Conservation (phyloP, 192 early-diverging fungal genomes). For the Coemansia sp. region DNA sequence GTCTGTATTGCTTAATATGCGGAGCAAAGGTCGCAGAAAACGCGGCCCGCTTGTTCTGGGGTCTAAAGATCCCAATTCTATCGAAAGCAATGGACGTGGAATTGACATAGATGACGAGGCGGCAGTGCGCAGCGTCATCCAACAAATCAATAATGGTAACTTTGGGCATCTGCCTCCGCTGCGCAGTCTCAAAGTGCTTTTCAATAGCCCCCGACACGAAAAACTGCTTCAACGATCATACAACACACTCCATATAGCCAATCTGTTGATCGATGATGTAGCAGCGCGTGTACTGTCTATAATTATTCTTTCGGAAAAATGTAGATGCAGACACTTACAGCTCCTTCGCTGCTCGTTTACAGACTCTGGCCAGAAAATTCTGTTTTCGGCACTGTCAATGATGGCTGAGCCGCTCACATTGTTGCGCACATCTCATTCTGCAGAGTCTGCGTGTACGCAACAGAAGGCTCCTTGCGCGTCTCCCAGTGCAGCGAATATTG, state of each 20-base stretch:
- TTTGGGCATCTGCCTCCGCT: conserved; percentile 34
- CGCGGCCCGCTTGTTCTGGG: conserved; percentile 10
- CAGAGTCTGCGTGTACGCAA: neutral
- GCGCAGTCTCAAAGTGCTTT: conserved; percentile 23
- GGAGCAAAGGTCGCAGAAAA: neutral
- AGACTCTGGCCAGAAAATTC: conserved; percentile 22
- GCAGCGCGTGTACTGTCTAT: conserved; percentile 26
- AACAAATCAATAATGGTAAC: conserved; percentile 26
- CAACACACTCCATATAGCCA: conserved; percentile 8
- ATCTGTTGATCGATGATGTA: conserved; percentile 21
- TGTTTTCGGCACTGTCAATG: conserved; percentile 35
- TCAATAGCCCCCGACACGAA: conserved; percentile 13
- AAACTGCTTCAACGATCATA: conserved; percentile 15
- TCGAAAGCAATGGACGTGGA: neutral
- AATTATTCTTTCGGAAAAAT: conserved; percentile 28
- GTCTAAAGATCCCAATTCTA: neutral
- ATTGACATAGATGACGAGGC: conserved; percentile 19
- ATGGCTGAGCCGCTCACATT: conserved; percentile 14
- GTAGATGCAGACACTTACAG: conserved; percentile 22
- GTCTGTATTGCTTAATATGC: conserved; percentile 26
- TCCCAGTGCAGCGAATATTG: neutral
- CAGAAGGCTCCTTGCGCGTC: neutral
- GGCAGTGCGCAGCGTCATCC: conserved; percentile 15
- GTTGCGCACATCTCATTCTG: neutral
- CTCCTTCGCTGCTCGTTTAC: conserved; percentile 34